Evolutionary conservation across 768 basidiomycete genomes (phyloP), one percentile per base, ranked within the genome.

Genomic region (Suillus spraguei): DNA sequence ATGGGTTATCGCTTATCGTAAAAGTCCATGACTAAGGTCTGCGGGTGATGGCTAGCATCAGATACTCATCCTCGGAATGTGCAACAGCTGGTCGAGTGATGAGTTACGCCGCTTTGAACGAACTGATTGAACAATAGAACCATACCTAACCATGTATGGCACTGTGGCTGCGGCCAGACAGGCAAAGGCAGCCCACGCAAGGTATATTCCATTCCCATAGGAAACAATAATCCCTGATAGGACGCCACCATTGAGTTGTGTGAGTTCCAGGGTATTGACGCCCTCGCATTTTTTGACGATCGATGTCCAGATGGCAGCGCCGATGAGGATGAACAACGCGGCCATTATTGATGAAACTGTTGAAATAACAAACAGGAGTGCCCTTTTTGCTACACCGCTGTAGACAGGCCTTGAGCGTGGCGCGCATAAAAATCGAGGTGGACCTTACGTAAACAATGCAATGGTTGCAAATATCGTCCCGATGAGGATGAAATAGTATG

Each of bases 111-210:
- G 47, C 50, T n/a, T n/a, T 4, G 16, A 13, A 17, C 3, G 11
- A 22, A 32, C 24, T 9, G 13, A n/a, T n/a, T 13, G 60, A 24
- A 47, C n/a, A 35, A 60, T 52, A 62, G 8, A 49, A 8, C 72
- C 87, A 52, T 65, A 91, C 91, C 87, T 92, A 68, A 92, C 82
- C 81, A 91, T 83, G 71, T 92, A 94, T 16, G 92, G 92, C 47
- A 90, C 71, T 58, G 87, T 78, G 1, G 92, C 91, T 22, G 82
- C 79, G 42, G 85, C 73, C 42, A 93, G 79, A 71, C 84, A 84
- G 33, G 81, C 89, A 71, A 90, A 91, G 4, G 90, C 84, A 1
- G 88, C 88, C 92, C 92, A 94, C 10, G 85, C 78, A 52, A 94
- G 76, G 74, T 81, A 87, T 62, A 93, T 69, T 24, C 83, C 92